Evolutionary conservation across 2,329 filamentous ascomycete species (phyloP), one percentile per base, ranked within the genome.

Genomic region (Neonectria ditissima): DNA sequence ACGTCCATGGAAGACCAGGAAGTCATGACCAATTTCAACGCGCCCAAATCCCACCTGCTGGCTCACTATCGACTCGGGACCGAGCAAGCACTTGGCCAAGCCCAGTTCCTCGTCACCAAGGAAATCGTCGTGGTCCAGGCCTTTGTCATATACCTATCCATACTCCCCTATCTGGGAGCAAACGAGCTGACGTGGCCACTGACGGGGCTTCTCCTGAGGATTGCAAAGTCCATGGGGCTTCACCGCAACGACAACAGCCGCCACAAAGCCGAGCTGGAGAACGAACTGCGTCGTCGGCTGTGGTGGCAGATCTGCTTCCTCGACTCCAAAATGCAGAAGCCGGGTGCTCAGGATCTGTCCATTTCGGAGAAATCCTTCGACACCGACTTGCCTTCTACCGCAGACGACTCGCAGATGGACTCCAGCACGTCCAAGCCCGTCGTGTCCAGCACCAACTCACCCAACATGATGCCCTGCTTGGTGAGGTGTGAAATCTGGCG

Each of bases 381-480:
- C 55, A 82, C 81, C 1, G 69, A 76, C n/a, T 69, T 80, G 7
- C 83, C 84, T 0, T 63, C 67, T 3, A 83, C 83, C 56, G 64
- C 82, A 32, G 80, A 82, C 63, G 83, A 85, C 24, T 11, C 11
- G 4, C 62, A 66, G 11, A 7, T 71, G 0, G 55, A 65, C 4
- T 13, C 24, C 2, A 22, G 16, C 10, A 24, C 11, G 8, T 20
- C 59, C 3, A 26, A 50, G 2, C 4, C 20, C 0, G 24, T 55
- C 32, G 13, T 6, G 16, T 32, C 60, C 5, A 43, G 59, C 4
- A 53, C 63, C 10, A 55, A 32, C 1, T 55, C 62, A n/a, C 62
- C 63, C 2, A 30, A 51, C 3, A 64, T 64, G 32, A 70, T 63
- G 10, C 62, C 73, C 0, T 72, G 65, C 37, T 54, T 74, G 5